phyloP scores from a whole-genome alignment of 1,284 basidiomycete genomes.

The Exsudoporus floridanus region DNA sequence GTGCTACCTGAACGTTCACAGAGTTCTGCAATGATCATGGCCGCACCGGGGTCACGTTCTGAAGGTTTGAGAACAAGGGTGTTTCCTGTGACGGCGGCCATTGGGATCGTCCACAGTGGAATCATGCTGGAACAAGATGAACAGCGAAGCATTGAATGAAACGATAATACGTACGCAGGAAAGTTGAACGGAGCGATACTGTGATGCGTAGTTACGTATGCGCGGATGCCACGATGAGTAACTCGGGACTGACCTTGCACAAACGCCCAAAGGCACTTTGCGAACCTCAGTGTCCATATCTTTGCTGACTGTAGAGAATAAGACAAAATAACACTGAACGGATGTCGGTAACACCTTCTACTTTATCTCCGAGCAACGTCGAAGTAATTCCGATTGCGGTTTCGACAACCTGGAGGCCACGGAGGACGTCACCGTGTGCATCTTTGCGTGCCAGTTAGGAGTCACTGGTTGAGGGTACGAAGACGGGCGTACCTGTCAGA shows the following conservation, averaged over 20 bases:
- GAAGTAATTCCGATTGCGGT: slow-evolving; percentile 82
- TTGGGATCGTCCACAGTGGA: slow-evolving; percentile 92
- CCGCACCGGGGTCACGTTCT: slow-evolving; percentile 94
- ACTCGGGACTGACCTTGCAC: slow-evolving; percentile 54
- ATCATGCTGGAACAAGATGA: slow-evolving; percentile 73
- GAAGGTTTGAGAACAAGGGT: slow-evolving; percentile 95
- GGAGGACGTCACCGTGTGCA: slow-evolving; percentile 91
- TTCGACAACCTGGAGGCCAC: slow-evolving; percentile 95
- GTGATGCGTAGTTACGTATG: slow-evolving; percentile 7
- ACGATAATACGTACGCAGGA: slow-evolving; percentile 64
- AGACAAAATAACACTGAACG: neutral
- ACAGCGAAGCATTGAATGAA: neutral
- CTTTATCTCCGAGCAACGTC: slow-evolving; percentile 83
- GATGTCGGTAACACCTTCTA: slow-evolving; percentile 64
- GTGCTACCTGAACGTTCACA: slow-evolving; percentile 77
- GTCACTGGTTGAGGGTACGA: neutral
- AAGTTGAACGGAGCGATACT: slow-evolving; percentile 94
- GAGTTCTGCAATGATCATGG: slow-evolving; percentile 96
- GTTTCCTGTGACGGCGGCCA: slow-evolving; percentile 89
- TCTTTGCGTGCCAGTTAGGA: slow-evolving; percentile 46
- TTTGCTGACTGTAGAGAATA: slow-evolving; percentile 67
- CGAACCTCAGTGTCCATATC: slow-evolving; percentile 97
- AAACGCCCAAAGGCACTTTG: slow-evolving; percentile 76
- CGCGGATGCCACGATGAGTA: neutral
- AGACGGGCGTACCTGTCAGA: slow-evolving; percentile 55